Evolutionary conservation across 805 yeast species (phyloP).

Genomic region (Sugiyamaella americana): DNA sequence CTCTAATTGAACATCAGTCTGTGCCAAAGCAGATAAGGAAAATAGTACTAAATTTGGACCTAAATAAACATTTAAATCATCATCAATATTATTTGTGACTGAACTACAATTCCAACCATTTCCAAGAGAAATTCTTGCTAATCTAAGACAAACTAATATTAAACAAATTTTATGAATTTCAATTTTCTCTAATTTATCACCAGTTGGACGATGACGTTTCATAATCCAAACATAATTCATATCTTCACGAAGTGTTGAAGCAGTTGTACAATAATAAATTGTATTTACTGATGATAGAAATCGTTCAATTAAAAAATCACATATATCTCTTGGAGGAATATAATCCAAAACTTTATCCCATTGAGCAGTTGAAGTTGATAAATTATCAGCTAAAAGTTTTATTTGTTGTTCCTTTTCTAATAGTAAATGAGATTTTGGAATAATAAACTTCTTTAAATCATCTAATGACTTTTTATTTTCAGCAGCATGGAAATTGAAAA

Average conservation of each 20-base stretch:
- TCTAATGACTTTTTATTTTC: slow-evolving; percentile 8
- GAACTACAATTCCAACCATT: slow-evolving; percentile 10
- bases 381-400: neutral
- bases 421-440: neutral
- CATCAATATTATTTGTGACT: slow-evolving; percentile 6
- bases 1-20: slow-evolving; percentile 11
- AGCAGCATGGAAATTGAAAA: slow-evolving; percentile 7
- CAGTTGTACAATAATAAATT: slow-evolving; percentile 19
- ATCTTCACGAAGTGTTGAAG: slow-evolving; percentile 14
- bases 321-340: slow-evolving; percentile 20
- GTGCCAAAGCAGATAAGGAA: slow-evolving; percentile 9
- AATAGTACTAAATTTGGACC: slow-evolving; percentile 13
- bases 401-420: slow-evolving; percentile 2
- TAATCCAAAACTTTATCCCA: slow-evolving; percentile 16
- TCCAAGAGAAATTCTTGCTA: slow-evolving; percentile 10
- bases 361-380: slow-evolving; percentile 2
- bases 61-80: slow-evolving; percentile 11
- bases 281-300: slow-evolving; percentile 19
- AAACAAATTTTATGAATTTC: slow-evolving; percentile 18
- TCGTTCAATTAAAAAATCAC: slow-evolving; percentile 20
- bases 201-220: slow-evolving; percentile 8
- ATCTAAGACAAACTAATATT: slow-evolving; percentile 12
- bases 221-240: slow-evolving; percentile 15
- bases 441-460: neutral
- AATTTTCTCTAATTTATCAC: slow-evolving; percentile 7